Evolutionary conservation across 2,329 filamentous ascomycete species (phyloP), one percentile per base, ranked within the genome.

Genomic region (Aureobasidium melanogenum): DNA sequence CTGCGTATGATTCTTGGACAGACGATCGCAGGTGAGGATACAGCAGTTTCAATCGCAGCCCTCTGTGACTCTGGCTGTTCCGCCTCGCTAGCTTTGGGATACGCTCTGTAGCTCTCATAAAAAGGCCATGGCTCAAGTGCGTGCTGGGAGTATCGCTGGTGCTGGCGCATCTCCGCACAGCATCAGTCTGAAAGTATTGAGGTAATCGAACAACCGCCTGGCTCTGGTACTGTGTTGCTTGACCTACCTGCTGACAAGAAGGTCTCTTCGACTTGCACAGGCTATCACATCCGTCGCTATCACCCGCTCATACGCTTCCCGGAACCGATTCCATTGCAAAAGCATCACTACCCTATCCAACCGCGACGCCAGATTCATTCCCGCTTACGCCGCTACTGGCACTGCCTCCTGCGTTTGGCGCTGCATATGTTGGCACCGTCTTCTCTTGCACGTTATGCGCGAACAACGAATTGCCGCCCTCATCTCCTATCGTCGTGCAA

Each of bases 361-460:
- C 79, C 12, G 70, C 76, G 17, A 26, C 61, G 2, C 44, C 61
- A n/a, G 75, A 77, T 32, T 71, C 76, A 43, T 86, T 84, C 66
- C 80, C 84, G 39, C 74, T 87, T 55, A 80, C 79, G 32, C 81
- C 83, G 24, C 77, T 83, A 67, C 82, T 97, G 68, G 94, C 90
- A 50, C 85, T 97, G 1, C 93, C 94, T 10, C 87, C 91, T 17
- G 88, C 91, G 0, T 97, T 99, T 73, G 93, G 92, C 47, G 93
- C 90, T 14, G 92, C 93, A 9, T 97, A 97, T 73, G 93, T 97
- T 22, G 94, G 94, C 68, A 92, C 97, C 77, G 91, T 88, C 0
- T 97, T 99, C 75, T 87, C 88, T 65, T 99, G 94, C 75, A 96
- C 93, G 1, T 81, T 97, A 24, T 96, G 92, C 76, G 92, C 89